Evolutionary conservation across 2,329 filamentous ascomycete genomes (phyloP).

Genomic region (Nannizzia gypsea): DNA sequence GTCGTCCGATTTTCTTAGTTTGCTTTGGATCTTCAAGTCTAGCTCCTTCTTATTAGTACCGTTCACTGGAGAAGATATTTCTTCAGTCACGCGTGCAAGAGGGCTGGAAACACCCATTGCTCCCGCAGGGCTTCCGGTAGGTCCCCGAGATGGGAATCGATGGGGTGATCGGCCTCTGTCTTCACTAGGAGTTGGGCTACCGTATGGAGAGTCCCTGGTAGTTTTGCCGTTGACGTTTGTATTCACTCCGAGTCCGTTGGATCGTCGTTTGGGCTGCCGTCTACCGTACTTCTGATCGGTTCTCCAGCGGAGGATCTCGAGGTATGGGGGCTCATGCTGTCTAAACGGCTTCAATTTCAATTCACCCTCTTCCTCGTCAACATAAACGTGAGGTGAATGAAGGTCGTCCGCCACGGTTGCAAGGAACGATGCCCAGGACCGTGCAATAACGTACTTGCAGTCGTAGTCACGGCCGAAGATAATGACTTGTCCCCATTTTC

Average conservation of each 20-base stretch:
- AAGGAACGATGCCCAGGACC: slow-evolving; percentile 81
- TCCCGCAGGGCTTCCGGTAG: slow-evolving; percentile 35
- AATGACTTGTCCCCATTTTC: slow-evolving; percentile 93
- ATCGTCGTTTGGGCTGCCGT: slow-evolving; percentile 40
- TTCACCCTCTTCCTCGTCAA: slow-evolving; percentile 85
- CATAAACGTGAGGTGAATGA: slow-evolving; percentile 74
- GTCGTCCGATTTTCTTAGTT: slow-evolving; percentile 23
- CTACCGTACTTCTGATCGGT: slow-evolving; percentile 87
- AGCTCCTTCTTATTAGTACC: slow-evolving; percentile 26
- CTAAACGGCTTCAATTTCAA: slow-evolving; percentile 90
- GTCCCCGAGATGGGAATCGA: slow-evolving; percentile 33
- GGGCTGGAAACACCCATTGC: slow-evolving; percentile 34
- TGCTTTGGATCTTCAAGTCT: slow-evolving; percentile 19
- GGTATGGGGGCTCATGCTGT: slow-evolving; percentile 75
- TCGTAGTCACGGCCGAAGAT: slow-evolving; percentile 96
- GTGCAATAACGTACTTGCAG: slow-evolving; percentile 90
- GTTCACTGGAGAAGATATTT: slow-evolving; percentile 27
- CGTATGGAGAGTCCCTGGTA: slow-evolving; percentile 44
- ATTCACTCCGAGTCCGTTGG: slow-evolving; percentile 42
- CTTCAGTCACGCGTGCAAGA: slow-evolving; percentile 37
- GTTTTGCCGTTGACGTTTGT: slow-evolving; percentile 37
- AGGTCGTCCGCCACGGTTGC: slow-evolving; percentile 83
- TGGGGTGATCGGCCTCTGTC: slow-evolving; percentile 40
- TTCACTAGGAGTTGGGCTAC: slow-evolving; percentile 34
- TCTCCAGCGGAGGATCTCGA: slow-evolving; percentile 91